Evolutionary conservation across 441 rosid genomes (phyloP), one percentile per base, ranked within the genome.

Genomic region (Cnidoscolus chayamansa): DNA sequence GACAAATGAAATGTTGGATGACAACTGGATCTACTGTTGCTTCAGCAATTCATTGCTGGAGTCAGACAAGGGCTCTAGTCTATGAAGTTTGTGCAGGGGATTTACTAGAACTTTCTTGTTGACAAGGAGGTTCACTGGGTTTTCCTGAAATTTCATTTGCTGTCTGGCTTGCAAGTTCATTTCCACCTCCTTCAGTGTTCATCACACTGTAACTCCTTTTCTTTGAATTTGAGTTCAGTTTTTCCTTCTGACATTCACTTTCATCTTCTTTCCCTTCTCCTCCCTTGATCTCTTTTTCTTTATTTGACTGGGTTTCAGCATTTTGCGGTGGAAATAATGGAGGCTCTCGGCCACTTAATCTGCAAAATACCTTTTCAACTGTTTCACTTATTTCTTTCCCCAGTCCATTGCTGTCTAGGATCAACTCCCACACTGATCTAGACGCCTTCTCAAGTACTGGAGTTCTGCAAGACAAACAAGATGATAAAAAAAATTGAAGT

Each of bases 341-440:
- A 31, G 90, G 86, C 65, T 94, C 98, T 59, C 55, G 83, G 51
- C 95, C 95, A 67, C 97, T 94, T 66, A 90, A 78, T 78, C 85
- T 86, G 72, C 88, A 91, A 64, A 84, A 93, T 6, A 87, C 94
- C 63, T 77, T 86, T 78, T 91, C 96, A 25, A 89, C 80, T 2
- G 78, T 80, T 71, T 83, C 85, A 32, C 86, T 88, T 76, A 90
- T 90, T 76, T 94, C 96, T 80, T 94, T 89, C 63, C 98, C 99
- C 45, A 89, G 72, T 15, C 97, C 98, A 48, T 84, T 77, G 35
- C 71, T 76, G 78, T 92, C 97, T 71, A 94, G 84, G 74, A 94
- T 94, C 83, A 94, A 71, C 60, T 94, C 99, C 98, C 99, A 94
- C 70, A 92, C 96, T 13, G 98, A 89, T 82, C 90, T 93, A 19